phyloP scores from a whole-genome alignment of 129 eudicot species.

The Pseudognaphalium luteoalbum region DNA sequence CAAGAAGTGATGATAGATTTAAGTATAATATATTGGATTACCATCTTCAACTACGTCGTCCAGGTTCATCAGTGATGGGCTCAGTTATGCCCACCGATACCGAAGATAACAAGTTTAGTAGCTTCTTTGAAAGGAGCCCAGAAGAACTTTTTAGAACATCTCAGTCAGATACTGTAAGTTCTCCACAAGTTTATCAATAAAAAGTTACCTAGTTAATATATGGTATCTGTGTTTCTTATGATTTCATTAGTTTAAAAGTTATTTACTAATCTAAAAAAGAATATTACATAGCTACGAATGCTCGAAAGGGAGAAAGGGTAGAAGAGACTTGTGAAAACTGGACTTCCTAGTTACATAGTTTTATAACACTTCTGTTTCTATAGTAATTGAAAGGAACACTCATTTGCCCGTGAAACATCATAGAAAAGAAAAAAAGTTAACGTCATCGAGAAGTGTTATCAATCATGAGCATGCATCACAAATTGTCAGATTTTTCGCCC shows the following conservation, averaged over 20 bases:
- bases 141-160: slow-evolving; percentile 50
- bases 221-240: background rate
- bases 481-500: too few species aligned
- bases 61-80: slow-evolving; percentile 30
- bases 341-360: too few species aligned
- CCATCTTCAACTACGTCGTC: slow-evolving; percentile 54
- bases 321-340: too few species aligned
- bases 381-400: background rate
- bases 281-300: background rate
- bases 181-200: slow-evolving; percentile 51
- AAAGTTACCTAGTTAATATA: slow-evolving; percentile 40
- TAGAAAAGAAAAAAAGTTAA: too few species aligned
- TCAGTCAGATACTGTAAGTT: slow-evolving; percentile 46
- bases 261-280: background rate
- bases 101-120: slow-evolving; percentile 43
- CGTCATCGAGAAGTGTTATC: too few species aligned
- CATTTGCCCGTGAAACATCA: background rate
- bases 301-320: background rate
- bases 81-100: slow-evolving; percentile 28
- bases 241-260: background rate
- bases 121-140: slow-evolving; percentile 75
- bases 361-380: background rate
- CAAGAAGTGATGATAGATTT: slow-evolving; percentile 36
- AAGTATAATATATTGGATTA: slow-evolving; percentile 81
- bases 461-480: too few species aligned